Evolutionary conservation across 306 rosid species (phyloP), one percentile per base, ranked within the genome.

Genomic region (Cucurbita maxima): DNA sequence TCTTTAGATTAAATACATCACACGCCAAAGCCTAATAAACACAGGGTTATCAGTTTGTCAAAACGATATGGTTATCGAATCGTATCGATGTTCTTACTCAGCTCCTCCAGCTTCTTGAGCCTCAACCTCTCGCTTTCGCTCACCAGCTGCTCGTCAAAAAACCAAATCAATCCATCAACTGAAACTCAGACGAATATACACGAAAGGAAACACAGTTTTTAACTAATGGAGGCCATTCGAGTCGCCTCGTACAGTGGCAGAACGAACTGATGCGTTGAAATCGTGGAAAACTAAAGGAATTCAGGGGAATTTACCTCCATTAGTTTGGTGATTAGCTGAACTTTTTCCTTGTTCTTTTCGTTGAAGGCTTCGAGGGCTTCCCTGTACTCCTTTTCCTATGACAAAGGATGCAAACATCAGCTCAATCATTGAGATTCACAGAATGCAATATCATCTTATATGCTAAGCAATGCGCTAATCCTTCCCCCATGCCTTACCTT

Each of bases 71-170:
- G 47, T 82, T 83, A 88, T 16, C 85, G 82, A 66, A 93, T 79
- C 34, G 86, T 82, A 75, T 93, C 97, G 63, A 90, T 64, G 83
- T 86, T 83, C 88, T 88, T 93, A 91, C 96, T 88, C 83, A 93
- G 88, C 81, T 93, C 98, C 76, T 90, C 98, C 85, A 93, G 92
- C 90, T 90, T 93, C 96, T 90, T 90, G 97, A 93, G 84, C 90
- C 98, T 90, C 86, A 88, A 10, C 81, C 58, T 88, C 88, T 93
- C 98, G 75, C 98, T 93, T 81, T 93, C 97, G 36, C 86, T 45
- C 75, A 78, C 79, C 48, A 84, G 68, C 87, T 84, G 78, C 53
- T 67, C 77, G 36, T 36, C n/a, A 47, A 4, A 13, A 25, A 30
- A 50, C 43, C 56, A 69, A 69, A 8, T 68, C 73, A 68, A 68